Percentiles rank a stretch among this genome's conserved stretches.
phyloP scores from a whole-genome alignment of 345 rosid genomes.

The Lagerstroemia speciosa region DNA sequence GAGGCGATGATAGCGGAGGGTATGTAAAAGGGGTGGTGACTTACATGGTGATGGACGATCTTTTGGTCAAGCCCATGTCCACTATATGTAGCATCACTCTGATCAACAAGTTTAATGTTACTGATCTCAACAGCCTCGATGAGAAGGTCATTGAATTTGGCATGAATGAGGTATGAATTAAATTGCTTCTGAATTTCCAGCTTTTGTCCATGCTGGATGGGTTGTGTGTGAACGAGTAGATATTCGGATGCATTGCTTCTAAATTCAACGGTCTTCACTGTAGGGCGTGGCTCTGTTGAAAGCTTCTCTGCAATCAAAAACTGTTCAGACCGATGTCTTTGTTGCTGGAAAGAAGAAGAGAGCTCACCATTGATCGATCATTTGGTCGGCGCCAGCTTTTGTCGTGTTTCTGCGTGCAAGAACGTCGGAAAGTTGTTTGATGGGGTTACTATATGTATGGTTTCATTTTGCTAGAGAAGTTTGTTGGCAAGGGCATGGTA shows the following conservation, averaged over 20 bases:
- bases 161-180: slow-evolving; percentile 12
- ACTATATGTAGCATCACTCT: slow-evolving; percentile 12
- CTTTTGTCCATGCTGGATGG: too few species aligned
- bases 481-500: too few species aligned
- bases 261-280: too few species aligned
- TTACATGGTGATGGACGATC: slow-evolving; percentile 26
- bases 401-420: too few species aligned
- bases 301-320: not conserved
- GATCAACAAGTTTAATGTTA: slow-evolving; percentile 12
- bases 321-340: not conserved
- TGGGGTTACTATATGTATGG: too few species aligned
- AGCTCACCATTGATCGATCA: too few species aligned
- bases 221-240: too few species aligned
- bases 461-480: too few species aligned
- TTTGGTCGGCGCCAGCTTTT: too few species aligned
- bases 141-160: slow-evolving; percentile 12
- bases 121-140: slow-evolving; percentile 11
- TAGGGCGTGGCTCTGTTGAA: not conserved
- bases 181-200: too few species aligned
- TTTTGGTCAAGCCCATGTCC: slow-evolving; percentile 21
- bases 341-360: not conserved
- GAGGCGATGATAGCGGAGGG: slow-evolving; percentile 9
- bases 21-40: slow-evolving; percentile 21
- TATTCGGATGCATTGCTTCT: too few species aligned
- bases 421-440: too few species aligned